Percentiles rank a stretch among this genome's conserved stretches.
These are phyloP conservation scores for Talaromyces stipitatus DNA, from an alignment of 495 filamentous ascomycete species.

Conservation along the genomic window DNA sequence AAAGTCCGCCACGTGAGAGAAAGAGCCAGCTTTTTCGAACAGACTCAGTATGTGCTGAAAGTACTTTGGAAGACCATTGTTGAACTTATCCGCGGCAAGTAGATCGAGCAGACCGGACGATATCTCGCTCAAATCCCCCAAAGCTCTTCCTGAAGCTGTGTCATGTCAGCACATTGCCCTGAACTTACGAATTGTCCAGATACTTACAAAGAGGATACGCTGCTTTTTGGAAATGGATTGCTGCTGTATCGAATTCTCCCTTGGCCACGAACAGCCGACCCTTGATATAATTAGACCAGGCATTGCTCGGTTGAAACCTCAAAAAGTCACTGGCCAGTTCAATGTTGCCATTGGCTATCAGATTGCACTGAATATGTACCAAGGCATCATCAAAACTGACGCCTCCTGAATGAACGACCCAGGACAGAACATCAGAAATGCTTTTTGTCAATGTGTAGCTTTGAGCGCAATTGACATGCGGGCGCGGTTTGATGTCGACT, in stretches of 20 bases:
- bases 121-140: conserved; percentile 41
- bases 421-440: conserved; percentile 42
- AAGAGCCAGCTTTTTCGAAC: conserved; percentile 67
- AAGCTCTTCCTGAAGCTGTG: conserved; percentile 33
- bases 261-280: conserved; percentile 70
- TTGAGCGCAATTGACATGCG: conserved; percentile 31
- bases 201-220: conserved; percentile 73
- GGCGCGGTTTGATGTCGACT: conserved; percentile 36
- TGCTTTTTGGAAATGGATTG: conserved; percentile 72
- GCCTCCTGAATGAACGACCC: conserved; percentile 37
- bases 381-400: conserved; percentile 39
- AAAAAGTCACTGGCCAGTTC: conserved; percentile 71
- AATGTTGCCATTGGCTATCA: conserved; percentile 60
- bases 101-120: conserved; percentile 58
- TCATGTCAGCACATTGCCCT: conserved; percentile 3
- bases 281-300: conserved; percentile 80
- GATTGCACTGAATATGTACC: conserved; percentile 58
- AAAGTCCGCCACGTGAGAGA: conserved; percentile 78
- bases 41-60: conserved; percentile 78
- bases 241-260: conserved; percentile 63
- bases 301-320: conserved; percentile 54
- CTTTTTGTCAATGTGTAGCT: conserved; percentile 40
- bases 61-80: conserved; percentile 71
- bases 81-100: conserved; percentile 64
- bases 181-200: neutral